Conservation (phyloP, 805 yeast genomes). For the Tetrapisispora fleetii region DNA sequence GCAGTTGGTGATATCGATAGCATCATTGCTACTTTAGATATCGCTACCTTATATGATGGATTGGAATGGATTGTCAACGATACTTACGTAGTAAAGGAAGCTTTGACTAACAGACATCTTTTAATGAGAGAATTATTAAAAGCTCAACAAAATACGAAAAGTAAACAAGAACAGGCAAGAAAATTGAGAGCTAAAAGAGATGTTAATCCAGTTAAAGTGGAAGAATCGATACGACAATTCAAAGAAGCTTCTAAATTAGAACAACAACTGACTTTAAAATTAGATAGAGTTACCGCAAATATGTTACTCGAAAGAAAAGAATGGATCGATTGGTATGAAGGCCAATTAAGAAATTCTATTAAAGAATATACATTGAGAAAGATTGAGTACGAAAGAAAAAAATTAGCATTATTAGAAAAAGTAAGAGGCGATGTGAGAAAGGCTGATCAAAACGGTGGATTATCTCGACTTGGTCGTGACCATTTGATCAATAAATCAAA, state of each 20-base stretch:
- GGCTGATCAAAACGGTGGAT: constrained; percentile 70
- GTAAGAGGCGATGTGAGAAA: constrained; percentile 62
- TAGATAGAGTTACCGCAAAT: constrained; percentile 75
- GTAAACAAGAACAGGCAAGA: constrained; percentile 60
- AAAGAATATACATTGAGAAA: constrained; percentile 54
- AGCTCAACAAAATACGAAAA: constrained; percentile 66
- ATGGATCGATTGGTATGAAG: constrained; percentile 49
- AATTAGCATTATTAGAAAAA: constrained; percentile 61
- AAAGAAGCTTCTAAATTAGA: constrained; percentile 73
- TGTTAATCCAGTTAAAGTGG: constrained; percentile 79
- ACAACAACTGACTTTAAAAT: constrained; percentile 64
- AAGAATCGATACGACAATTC: constrained; percentile 73
- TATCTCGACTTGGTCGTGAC: constrained; percentile 59
- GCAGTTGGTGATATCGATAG: constrained; percentile 70
- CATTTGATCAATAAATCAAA: constrained; percentile 24
- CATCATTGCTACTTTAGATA: constrained; percentile 57
- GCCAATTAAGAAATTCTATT: constrained; percentile 42
- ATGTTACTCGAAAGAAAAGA: constrained; percentile 57
- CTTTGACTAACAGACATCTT: constrained; percentile 84
- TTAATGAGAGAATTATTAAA: constrained; percentile 79
- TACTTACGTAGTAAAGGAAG: constrained; percentile 81
- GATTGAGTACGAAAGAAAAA: constrained; percentile 80
- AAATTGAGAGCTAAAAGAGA: constrained; percentile 62
- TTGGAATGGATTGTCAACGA: constrained; percentile 56
- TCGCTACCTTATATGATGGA: constrained; percentile 71